Evolutionary conservation across 2,329 filamentous ascomycete genomes (phyloP).

Genomic region (Penicillium sp.): DNA sequence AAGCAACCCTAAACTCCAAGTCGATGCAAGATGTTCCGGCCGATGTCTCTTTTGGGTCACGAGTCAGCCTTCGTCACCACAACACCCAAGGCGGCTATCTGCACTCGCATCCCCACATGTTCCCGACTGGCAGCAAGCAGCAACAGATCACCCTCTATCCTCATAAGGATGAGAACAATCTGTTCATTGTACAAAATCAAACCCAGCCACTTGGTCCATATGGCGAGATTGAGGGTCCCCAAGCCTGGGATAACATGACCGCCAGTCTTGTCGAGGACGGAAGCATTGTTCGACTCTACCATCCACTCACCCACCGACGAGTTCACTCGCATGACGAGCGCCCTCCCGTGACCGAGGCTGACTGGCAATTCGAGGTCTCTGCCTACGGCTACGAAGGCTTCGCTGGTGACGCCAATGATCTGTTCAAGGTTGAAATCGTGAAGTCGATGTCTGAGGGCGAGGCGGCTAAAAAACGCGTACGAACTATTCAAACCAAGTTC

Average conservation of each 20-base stretch:
- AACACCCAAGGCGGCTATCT: conserved; percentile 98
- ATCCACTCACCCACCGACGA: conserved; percentile 74
- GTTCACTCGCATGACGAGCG: conserved; percentile 93
- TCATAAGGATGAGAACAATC: conserved; percentile 97
- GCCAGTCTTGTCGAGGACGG: conserved; percentile 67
- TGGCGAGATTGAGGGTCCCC: conserved; percentile 72
- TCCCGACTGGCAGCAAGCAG: conserved; percentile 93
- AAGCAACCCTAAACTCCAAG: conserved; percentile 94
- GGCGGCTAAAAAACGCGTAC: conserved; percentile 73
- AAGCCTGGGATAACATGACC: conserved; percentile 75
- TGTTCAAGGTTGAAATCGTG: conserved; percentile 91
- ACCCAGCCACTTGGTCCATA: conserved; percentile 77
- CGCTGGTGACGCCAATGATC: conserved; percentile 90
- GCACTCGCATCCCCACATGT: conserved; percentile 96
- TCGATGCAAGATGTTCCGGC: conserved; percentile 91
- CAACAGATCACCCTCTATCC: conserved; percentile 98
- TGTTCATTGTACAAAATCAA: conserved; percentile 91
- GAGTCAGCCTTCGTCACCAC: conserved; percentile 79
- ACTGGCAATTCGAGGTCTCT: conserved; percentile 94
- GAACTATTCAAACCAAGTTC: conserved; percentile 97
- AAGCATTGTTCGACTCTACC: conserved; percentile 74
- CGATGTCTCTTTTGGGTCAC: conserved; percentile 83
- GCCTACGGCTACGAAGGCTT: conserved; percentile 98
- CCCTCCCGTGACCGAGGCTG: conserved; percentile 74
- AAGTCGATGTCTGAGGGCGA: conserved; percentile 77